Evolutionary conservation across 306 rosid species (phyloP).

Genomic region (Rubus parviflorus): DNA sequence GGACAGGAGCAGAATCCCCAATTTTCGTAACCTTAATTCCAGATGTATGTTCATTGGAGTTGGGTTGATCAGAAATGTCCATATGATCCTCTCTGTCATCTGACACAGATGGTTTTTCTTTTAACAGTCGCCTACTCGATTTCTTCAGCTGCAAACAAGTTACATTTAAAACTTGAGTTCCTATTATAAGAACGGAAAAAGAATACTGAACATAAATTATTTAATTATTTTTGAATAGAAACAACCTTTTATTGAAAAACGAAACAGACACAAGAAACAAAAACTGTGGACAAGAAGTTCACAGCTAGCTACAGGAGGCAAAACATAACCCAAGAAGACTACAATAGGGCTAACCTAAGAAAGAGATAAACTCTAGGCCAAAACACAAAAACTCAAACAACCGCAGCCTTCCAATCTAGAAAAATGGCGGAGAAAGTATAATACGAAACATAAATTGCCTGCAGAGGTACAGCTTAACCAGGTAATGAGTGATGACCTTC

Average conservation of each 20-base stretch:
- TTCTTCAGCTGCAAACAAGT: conserved; percentile 54
- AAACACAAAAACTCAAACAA: not conserved
- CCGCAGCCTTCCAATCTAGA: not conserved
- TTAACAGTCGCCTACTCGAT: conserved; percentile 41
- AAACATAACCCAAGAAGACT: not conserved
- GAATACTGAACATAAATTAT: not conserved
- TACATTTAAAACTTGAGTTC: conserved; percentile 18
- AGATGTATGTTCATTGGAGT: conserved; percentile 32
- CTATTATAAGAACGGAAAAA: not conserved
- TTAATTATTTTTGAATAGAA: not conserved
- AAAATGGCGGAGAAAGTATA: not conserved
- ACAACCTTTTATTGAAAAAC: not conserved
- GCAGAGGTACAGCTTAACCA: not conserved
- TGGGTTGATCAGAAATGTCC: conserved; percentile 36
- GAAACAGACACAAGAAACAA: not conserved
- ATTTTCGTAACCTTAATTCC: conserved; percentile 51
- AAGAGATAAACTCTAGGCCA: not conserved
- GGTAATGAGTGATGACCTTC: conserved; percentile 30
- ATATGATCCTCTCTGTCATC: conserved; percentile 41
- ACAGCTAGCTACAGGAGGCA: not conserved
- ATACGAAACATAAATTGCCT: conserved; percentile 1
- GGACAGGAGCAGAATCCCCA: conserved; percentile 62
- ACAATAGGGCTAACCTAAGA: not conserved
- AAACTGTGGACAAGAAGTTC: not conserved
- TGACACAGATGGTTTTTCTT: conserved; percentile 37